Percentiles rank a stretch among this genome's conserved stretches.
Evolutionary conservation across 1,139 yeast genomes (phyloP).

Genomic region (Scheffersomyces segobiensis): DNA sequence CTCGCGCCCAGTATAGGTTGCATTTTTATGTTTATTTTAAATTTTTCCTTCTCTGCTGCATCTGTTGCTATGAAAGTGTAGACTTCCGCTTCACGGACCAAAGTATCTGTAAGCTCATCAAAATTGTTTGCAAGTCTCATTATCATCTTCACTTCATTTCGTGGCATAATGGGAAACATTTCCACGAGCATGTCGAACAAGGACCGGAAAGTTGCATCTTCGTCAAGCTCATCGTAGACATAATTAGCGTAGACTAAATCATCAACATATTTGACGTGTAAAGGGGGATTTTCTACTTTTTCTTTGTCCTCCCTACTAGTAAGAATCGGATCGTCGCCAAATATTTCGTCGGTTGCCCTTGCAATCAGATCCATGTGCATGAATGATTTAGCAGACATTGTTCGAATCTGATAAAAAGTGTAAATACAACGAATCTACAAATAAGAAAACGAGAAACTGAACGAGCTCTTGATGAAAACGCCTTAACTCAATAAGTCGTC

Average conservation of each 20-base stretch:
- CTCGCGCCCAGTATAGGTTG: too few relatives aligned
- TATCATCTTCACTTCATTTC: constrained; percentile 26
- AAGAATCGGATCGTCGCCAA: background rate
- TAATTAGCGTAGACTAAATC: constrained; percentile 14
- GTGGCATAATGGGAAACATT: constrained; percentile 27
- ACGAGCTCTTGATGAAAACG: background rate
- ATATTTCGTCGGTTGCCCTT: background rate
- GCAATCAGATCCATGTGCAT: background rate
- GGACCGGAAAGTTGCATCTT: constrained; percentile 14
- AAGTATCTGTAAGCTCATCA: constrained; percentile 21
- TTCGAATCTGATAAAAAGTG: background rate
- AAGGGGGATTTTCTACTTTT: constrained; percentile 23
- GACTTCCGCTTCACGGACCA: constrained; percentile 19
- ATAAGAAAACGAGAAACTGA: too few relatives aligned
- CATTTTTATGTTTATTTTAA: background rate
- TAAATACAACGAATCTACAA: background rate
- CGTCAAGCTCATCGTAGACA: constrained; percentile 14
- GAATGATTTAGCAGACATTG: background rate
- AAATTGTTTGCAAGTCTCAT: constrained; percentile 20
- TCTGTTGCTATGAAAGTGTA: constrained; percentile 5
- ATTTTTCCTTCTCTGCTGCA: background rate
- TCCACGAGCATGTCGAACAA: constrained; percentile 26
- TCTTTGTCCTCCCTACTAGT: background rate
- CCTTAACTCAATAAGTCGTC: too few relatives aligned
- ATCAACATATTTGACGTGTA: constrained; percentile 25